A percentile compares a stretch with the other conserved stretches of the same genome.
These are phyloP conservation scores for Prasinococcaceae sp. DNA, from an alignment of 139 green algal genomes.

Conservation along the genomic window DNA sequence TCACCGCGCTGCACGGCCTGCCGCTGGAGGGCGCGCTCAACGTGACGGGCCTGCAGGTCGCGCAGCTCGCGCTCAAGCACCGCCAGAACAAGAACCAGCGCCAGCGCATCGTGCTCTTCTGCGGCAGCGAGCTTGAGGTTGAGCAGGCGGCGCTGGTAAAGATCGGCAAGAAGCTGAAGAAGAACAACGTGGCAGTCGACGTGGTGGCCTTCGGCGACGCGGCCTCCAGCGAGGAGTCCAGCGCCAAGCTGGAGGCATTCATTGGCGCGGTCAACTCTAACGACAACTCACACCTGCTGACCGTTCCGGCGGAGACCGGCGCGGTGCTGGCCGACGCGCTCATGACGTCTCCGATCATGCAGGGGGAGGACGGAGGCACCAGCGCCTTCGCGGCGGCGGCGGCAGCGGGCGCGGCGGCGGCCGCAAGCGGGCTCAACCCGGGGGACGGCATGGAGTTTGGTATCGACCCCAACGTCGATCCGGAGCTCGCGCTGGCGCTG, in stretches of 20 bases:
- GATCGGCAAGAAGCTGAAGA: conserved; percentile 99
- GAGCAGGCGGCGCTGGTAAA: conserved; percentile 58
- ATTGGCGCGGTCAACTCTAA: conserved; percentile 81
- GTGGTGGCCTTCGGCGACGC: conserved; percentile 73
- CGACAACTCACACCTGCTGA: conserved; percentile 84
- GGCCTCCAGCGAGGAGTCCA: conserved; percentile 7
- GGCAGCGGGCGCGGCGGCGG: conserved; percentile 3
- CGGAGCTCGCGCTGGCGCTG: conserved; percentile 80
- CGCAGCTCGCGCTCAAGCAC: conserved; percentile 96
- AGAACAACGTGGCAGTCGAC: conserved; percentile 98
- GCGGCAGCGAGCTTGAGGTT: conserved; percentile 62
- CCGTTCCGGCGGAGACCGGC: conserved; percentile 64
- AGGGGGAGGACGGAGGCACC: conserved; percentile 10
- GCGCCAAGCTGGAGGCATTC: conserved; percentile 86
- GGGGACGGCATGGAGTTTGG: conserved; percentile 77
- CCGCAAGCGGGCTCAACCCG: conserved; percentile 24
- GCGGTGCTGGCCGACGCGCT: conserved; percentile 66
- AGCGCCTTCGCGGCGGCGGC: conserved; percentile 22
- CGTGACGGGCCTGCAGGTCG: conserved; percentile 81
- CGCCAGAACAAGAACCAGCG: conserved; percentile 98
- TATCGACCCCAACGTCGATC: conserved; percentile 94
- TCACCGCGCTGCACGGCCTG: conserved; percentile 70
- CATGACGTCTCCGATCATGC: conserved; percentile 25
- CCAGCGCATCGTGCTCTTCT: conserved; percentile 92
- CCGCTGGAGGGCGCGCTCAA: conserved; percentile 69